These are phyloP conservation scores for Musa acuminata DNA, from an alignment of 176 grass and related monocot genomes.

Conservation along the genomic window DNA sequence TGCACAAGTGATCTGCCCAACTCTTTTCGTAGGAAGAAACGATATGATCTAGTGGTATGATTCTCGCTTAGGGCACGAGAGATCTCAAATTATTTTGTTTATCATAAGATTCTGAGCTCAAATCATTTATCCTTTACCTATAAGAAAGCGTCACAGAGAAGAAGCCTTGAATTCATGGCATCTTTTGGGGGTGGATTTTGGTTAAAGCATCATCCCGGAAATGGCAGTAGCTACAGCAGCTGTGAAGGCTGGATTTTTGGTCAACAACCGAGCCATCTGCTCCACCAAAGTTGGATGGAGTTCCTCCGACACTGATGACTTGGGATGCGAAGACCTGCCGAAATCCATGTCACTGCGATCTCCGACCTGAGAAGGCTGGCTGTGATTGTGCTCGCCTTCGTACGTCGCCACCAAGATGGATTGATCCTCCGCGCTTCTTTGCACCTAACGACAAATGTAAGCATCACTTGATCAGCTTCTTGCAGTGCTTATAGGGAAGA, in stretches of 20 bases:
- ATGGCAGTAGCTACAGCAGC: constrained; percentile 57
- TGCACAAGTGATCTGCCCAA: no score
- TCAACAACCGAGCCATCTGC: constrained; percentile 70
- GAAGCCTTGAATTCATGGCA: background rate
- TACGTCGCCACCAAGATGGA: constrained; percentile 59
- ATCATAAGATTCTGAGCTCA: no score
- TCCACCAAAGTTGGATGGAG: constrained; percentile 42
- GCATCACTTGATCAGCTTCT: no score
- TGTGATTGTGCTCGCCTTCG: constrained; percentile 75
- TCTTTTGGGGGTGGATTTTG: constrained; percentile 23
- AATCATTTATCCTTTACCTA: no score
- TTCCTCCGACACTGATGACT: constrained; percentile 19
- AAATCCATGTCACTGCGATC: background rate
- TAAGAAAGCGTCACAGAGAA: background rate
- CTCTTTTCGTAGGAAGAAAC: no score
- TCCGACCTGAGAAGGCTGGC: constrained; percentile 12
- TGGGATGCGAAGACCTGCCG: no score
- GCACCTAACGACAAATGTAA: constrained; percentile 31
- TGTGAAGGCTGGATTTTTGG: constrained; percentile 65
- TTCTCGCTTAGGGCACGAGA: no score
- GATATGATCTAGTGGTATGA: no score
- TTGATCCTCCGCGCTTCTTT: constrained; percentile 59
- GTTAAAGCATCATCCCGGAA: constrained; percentile 47
- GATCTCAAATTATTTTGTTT: no score
- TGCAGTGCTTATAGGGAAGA: no score